A percentile compares a stretch with the other conserved stretches of the same genome.
These are phyloP conservation scores for Talaromyces sp. DNA, from an alignment of 2,329 filamentous ascomycete species.

Conservation along the genomic window DNA sequence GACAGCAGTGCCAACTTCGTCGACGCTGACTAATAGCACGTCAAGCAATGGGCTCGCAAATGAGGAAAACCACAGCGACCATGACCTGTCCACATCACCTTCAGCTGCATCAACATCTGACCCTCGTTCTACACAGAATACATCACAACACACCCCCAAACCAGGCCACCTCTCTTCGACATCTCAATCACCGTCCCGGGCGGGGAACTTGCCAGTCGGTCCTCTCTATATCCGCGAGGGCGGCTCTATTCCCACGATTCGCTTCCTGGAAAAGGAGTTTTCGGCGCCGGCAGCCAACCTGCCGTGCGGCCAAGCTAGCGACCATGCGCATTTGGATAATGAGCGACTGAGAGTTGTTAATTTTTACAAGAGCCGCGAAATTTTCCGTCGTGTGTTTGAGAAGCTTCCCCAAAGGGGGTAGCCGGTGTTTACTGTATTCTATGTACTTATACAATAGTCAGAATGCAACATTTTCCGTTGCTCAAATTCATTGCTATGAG, in stretches of 20 bases:
- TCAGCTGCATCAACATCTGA: constrained; percentile 5
- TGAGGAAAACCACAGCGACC: not conserved
- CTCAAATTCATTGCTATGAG: not conserved
- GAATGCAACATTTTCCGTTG: not conserved
- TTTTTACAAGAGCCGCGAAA: constrained; percentile 83
- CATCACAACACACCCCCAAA: not conserved
- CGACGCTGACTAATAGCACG: constrained; percentile 31
- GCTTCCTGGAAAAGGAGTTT: constrained; percentile 94
- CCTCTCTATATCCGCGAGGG: constrained; percentile 94
- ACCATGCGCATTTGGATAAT: constrained; percentile 90
- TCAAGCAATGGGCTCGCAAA: constrained; percentile 2
- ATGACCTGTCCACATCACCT: constrained; percentile 4
- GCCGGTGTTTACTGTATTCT: not conserved
- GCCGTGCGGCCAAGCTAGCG: constrained; percentile 90
- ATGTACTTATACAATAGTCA: not conserved
- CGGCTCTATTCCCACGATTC: constrained; percentile 88
- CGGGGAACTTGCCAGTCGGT: constrained; percentile 14
- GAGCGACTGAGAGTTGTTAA: constrained; percentile 87
- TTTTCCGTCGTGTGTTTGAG: constrained; percentile 81
- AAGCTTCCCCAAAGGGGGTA: constrained; percentile 47
- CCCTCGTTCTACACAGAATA: not conserved
- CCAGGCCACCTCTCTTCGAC: not conserved
- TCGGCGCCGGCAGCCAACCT: constrained; percentile 84
- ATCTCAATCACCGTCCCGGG: not conserved
- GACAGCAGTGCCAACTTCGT: constrained; percentile 33